Base-by-base conservation (phyloP, 495 filamentous ascomycete genomes). In the Aspergillus coremiiformis region DNA sequence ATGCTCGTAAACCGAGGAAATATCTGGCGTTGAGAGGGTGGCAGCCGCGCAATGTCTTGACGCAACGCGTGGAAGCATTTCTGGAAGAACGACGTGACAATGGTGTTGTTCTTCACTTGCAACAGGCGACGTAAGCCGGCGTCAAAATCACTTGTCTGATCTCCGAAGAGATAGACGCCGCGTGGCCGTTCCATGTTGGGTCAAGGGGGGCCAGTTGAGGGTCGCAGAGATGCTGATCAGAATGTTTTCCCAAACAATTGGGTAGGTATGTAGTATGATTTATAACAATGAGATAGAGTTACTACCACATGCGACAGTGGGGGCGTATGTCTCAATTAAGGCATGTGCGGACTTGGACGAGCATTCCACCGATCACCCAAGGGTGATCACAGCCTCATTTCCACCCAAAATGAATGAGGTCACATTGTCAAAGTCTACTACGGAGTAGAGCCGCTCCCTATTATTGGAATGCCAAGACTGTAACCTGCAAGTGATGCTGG, bases 81-180 rank as follows among this genome's bases (percentile, higher is more conserved):
- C 48, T 84, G 78, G 46, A 90, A 71, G 61, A 90, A 89, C 23
- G 79, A 79, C 39, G 69, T 75, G 17, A 87, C 66, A 12, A 87
- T 67, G 20, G 82, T 70, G 61, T 87, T 83, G 53, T 82, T 80
- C 58, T 83, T 84, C 45, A 76, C 74, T 52, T 82, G 75, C 61
- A 84, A 58, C 66, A 86, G 55, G 72, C 75, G 72, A 73, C 77
- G 75, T 44, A 91, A 71, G 46, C 86, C 82, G 42, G 75, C 72
- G 56, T 84, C 81, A 47, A 84, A 83, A 61, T 87, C 83, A 57
- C 83, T 75, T 23, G 86, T 89, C 73, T 90, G 86, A 66, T 93
- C 87, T 72, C 87, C 88, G 65, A 90, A 89, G 59, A 86, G 64
- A 65, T 70, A 75, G 54, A 70, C 65, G 44, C 58, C 65, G 55